Evolutionary conservation across 164 flowering plant species (phyloP).

Genomic region (Taxillus chinensis): DNA sequence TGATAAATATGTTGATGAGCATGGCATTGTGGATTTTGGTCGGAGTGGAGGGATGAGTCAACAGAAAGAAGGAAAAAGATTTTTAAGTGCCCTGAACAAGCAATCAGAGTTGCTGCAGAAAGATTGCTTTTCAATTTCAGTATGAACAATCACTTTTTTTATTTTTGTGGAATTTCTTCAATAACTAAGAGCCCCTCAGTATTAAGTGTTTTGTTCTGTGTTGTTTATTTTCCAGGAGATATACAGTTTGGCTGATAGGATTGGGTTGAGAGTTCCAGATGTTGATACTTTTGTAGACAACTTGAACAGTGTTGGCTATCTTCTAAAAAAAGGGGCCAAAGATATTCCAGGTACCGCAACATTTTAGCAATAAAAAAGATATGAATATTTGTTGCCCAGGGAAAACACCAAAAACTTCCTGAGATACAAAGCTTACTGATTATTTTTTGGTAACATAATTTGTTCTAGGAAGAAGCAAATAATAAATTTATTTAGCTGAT

Average conservation of each 20-base stretch:
- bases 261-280: conserved; percentile 85
- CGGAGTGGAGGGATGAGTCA: conserved; percentile 99
- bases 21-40: conserved; percentile 90
- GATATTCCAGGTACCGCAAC: conserved; percentile 68
- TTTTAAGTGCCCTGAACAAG: conserved; percentile 72
- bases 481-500: background rate
- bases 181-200: background rate
- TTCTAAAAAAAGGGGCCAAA: conserved; percentile 90
- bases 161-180: background rate
- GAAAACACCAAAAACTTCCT: background rate
- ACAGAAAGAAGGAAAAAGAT: conserved; percentile 91
- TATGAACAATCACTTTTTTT: conserved; percentile 20
- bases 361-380: background rate
- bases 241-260: conserved; percentile 87
- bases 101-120: conserved; percentile 88
- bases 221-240: conserved; percentile 57
- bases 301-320: conserved; percentile 77
- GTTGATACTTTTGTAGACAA: conserved; percentile 79
- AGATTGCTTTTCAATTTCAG: conserved; percentile 85
- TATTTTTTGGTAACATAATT: background rate
- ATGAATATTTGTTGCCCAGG: background rate
- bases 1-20: conserved; percentile 93
- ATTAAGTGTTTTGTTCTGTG: background rate
- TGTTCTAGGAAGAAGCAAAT: background rate
- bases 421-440: background rate